These are phyloP conservation scores for Mariannaea sp. DNA, from an alignment of 2,329 filamentous ascomycete genomes.

Conservation along the genomic window DNA sequence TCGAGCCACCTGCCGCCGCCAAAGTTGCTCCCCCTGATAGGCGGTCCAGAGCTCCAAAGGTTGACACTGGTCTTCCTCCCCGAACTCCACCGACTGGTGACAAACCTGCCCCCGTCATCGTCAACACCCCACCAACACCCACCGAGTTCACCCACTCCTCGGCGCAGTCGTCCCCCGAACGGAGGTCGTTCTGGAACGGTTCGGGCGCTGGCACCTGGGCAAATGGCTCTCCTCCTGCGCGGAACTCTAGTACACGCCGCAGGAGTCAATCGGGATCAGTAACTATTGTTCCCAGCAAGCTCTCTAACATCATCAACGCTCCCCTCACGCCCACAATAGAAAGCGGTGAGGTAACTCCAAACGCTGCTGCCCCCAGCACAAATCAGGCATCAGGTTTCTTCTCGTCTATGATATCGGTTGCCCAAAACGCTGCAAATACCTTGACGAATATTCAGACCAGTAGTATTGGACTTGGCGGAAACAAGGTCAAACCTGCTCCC, in stretches of 20 bases:
- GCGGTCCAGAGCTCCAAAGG: constrained; percentile 37
- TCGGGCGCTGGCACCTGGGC: constrained; percentile 39
- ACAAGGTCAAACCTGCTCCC: constrained; percentile 41
- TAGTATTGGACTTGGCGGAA: constrained; percentile 56
- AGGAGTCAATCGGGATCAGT: constrained; percentile 58
- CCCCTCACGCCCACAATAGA: constrained; percentile 80
- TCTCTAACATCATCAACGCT: constrained; percentile 74
- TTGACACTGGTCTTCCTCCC: constrained; percentile 45
- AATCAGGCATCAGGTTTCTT: constrained; percentile 73
- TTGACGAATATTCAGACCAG: constrained; percentile 75
- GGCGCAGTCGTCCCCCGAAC: constrained; percentile 36
- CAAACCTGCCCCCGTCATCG: constrained; percentile 57
- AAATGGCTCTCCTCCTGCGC: constrained; percentile 66
- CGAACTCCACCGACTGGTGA: constrained; percentile 55
- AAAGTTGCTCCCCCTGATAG: constrained; percentile 38
- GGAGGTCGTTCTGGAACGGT: constrained; percentile 38
- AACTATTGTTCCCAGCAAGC: constrained; percentile 76
- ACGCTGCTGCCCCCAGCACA: constrained; percentile 59
- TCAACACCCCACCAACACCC: constrained; percentile 70
- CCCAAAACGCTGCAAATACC: constrained; percentile 85
- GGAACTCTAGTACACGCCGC: constrained; percentile 74
- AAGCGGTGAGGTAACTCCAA: constrained; percentile 60
- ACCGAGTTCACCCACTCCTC: constrained; percentile 48
- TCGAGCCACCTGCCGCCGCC: constrained; percentile 39
- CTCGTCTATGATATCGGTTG: constrained; percentile 88